These are phyloP conservation scores for Scheffersomyces quercinus DNA, from an alignment of 1,139 yeast species.

Conservation along the genomic window DNA sequence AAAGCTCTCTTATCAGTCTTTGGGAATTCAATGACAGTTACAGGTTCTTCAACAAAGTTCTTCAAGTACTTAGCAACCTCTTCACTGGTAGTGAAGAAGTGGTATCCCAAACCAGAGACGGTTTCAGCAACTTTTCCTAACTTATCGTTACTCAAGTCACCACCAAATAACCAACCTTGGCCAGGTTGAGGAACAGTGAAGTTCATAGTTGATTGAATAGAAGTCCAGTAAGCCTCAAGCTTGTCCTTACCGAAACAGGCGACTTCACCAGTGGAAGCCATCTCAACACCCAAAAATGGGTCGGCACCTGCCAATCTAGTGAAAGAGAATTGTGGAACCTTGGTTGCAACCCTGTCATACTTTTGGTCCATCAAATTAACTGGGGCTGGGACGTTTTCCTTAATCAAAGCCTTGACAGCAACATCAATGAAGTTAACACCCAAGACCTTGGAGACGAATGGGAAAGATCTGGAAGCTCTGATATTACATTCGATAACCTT, in stretches of 20 bases:
- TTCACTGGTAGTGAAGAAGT: constrained; percentile 73
- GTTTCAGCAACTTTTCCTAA: constrained; percentile 73
- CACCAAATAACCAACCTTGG: constrained; percentile 87
- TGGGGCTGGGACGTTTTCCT: constrained; percentile 69
- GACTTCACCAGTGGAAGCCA: constrained; percentile 98
- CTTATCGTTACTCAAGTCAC: constrained; percentile 73
- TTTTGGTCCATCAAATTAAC: constrained; percentile 62
- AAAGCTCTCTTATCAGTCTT: constrained; percentile 88
- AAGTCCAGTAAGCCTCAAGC: constrained; percentile 95
- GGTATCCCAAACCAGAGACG: constrained; percentile 75
- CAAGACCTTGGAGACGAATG: constrained; percentile 94
- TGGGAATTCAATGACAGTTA: constrained; percentile 82
- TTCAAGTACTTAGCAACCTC: constrained; percentile 70
- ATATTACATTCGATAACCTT: constrained; percentile 98
- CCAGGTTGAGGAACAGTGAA: constrained; percentile 92
- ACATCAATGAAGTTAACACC: constrained; percentile 93
- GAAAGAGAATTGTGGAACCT: constrained; percentile 97
- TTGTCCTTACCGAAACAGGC: constrained; percentile 91
- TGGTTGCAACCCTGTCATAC: constrained; percentile 84
- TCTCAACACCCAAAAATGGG: constrained; percentile 97
- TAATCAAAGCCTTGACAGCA: constrained; percentile 84
- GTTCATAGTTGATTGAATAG: constrained; percentile 96
- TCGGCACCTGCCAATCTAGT: constrained; percentile 99
- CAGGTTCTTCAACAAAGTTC: constrained; percentile 46
- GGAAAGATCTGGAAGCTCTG: constrained; percentile 98